Conservation (phyloP, 352 stramenopile genomes). For the Phytophthora tentaculata region DNA sequence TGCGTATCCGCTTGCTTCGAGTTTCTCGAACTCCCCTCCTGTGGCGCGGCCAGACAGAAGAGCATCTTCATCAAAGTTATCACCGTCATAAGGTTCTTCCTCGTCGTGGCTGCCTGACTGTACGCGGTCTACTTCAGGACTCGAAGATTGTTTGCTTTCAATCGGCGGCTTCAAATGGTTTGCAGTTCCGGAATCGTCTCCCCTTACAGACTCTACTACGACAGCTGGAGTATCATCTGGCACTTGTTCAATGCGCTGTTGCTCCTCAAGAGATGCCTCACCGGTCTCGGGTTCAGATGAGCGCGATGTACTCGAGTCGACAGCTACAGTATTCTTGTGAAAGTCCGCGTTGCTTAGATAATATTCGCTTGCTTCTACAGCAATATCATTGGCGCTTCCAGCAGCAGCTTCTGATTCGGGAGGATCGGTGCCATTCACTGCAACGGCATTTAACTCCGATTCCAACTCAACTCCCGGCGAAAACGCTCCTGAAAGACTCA, state of each 20-base stretch:
- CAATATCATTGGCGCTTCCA: not conserved
- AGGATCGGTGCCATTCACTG: slow-evolving; percentile 9
- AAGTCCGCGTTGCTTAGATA: not conserved
- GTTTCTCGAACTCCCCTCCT: slow-evolving; percentile 5
- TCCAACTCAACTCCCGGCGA: slow-evolving; percentile 66
- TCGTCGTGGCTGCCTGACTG: slow-evolving; percentile 15
- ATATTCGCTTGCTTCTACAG: not conserved
- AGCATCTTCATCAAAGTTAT: slow-evolving; percentile 57
- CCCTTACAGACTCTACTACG: no score
- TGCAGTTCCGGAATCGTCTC: no score
- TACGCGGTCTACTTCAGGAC: not conserved
- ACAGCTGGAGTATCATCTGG: no score
- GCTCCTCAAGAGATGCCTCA: no score
- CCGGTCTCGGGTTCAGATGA: no score
- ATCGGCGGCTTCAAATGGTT: no score
- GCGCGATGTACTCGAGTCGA: no score
- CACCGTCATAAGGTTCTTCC: slow-evolving; percentile 18
- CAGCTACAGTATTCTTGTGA: not conserved
- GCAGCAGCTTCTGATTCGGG: not conserved
- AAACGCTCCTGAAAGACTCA: slow-evolving; percentile 50
- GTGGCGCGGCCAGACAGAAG: slow-evolving; percentile 8
- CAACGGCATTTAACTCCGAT: slow-evolving; percentile 39
- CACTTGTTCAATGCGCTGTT: no score
- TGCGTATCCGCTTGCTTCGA: slow-evolving; percentile 35
- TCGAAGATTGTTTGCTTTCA: no score